A percentile compares a stretch with the other conserved stretches of the same genome.
These are phyloP conservation scores for Paraphoma sp. DNA, from an alignment of 2,329 filamentous ascomycete species.

Conservation along the genomic window DNA sequence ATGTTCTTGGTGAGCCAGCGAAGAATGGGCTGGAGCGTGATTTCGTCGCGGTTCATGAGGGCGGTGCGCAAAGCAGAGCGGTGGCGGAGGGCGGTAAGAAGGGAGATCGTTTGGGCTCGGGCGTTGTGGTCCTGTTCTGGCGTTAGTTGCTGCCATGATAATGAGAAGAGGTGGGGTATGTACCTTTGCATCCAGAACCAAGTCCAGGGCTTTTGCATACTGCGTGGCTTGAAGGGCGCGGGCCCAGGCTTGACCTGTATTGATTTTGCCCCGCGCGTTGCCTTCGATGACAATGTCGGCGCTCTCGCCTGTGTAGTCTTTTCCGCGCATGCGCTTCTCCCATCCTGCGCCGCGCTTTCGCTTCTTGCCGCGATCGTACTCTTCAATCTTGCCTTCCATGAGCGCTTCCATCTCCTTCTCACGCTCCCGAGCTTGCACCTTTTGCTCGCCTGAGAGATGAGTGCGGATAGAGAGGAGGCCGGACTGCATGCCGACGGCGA, in stretches of 20 bases:
- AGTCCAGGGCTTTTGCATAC: conserved; percentile 80
- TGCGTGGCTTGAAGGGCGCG: conserved; percentile 77
- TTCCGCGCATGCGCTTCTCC: conserved; percentile 69
- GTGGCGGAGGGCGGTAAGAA: conserved; percentile 85
- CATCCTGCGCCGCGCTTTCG: conserved; percentile 63
- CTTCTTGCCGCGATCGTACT: conserved; percentile 78
- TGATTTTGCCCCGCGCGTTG: conserved; percentile 68
- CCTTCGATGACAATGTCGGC: conserved; percentile 88
- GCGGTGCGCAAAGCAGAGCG: conserved; percentile 83
- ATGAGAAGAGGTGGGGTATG: background rate
- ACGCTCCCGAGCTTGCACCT: conserved; percentile 75
- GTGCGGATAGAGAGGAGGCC: conserved; percentile 91
- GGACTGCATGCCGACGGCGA: conserved; percentile 93
- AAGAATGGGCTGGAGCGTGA: conserved; percentile 80
- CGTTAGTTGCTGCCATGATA: conserved; percentile 8
- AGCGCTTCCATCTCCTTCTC: conserved; percentile 86
- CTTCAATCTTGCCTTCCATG: conserved; percentile 76
- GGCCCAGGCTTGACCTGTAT: conserved; percentile 79
- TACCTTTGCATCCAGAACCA: conserved; percentile 65
- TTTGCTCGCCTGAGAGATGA: conserved; percentile 82
- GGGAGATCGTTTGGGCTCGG: conserved; percentile 65
- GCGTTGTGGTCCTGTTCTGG: conserved; percentile 31
- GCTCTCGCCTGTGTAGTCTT: conserved; percentile 83
- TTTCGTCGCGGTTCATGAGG: conserved; percentile 80
- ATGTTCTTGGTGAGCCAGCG: conserved; percentile 84